Base-by-base conservation (phyloP, 148 eudicot genomes). In the Heliamphora exappendiculata region DNA sequence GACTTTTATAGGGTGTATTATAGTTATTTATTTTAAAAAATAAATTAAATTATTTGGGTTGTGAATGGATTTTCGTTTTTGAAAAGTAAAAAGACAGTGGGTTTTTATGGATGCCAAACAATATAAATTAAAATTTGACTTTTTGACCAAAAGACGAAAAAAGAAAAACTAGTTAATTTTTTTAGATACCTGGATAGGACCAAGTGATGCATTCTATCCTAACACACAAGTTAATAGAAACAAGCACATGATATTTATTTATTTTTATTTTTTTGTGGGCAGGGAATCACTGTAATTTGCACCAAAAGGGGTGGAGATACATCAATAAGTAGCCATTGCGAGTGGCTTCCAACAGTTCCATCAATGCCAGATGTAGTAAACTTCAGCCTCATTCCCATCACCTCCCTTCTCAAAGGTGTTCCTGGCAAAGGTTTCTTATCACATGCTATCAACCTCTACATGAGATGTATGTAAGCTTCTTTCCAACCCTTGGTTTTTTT, bases 371-470 rank as follows among this genome's bases (percentile, higher is more conserved):
- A 93, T 68, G 97, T 89, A 26, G 76, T 93, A 53, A 82, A 83
- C 59, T 87, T 90, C 50, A 91, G 79, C 76, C 90, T 91, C 83
- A 90, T 93, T 17, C 98, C 98, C 0, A 91, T 91, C 42, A 93
- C 97, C 55, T 91, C 97, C 57, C 91, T 93, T 1, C 97, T 93
- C 17, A 87, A 67, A 63, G 92, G 86, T 20, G 87, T 91, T 14
- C 89, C 89, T 17, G 98, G 98, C 44, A 88, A 80, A 78, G 98
- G 98, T 8, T 93, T 87, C 82, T 77, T 93, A 20, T 87, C 94
- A 1, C 97, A 91, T 82, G 98, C 98, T 66, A 91, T 93, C 80
- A 93, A 93, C 83, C 89, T 91, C 12, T 93, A 93, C 79, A 88
- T 90, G 72, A 85, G 98, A 45, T 88, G 97, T 93, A 85, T 83